These are phyloP conservation scores for Microsporum audouinii DNA, from an alignment of 2,329 filamentous ascomycete genomes.

Conservation along the genomic window DNA sequence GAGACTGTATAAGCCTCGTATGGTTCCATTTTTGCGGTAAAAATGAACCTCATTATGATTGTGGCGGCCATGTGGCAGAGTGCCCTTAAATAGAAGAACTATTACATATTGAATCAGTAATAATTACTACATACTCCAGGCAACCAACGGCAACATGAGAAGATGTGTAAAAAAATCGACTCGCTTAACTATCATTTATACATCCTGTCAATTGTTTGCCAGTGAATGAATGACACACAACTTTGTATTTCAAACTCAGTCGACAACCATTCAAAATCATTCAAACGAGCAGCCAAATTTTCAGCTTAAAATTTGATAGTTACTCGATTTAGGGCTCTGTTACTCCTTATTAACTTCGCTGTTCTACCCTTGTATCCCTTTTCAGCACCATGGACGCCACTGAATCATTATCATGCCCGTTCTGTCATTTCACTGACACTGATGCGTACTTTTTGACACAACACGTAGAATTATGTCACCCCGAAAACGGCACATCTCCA, in stretches of 20 bases:
- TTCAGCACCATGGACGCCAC: not conserved
- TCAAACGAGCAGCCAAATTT: not conserved
- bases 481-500: conserved; percentile 26
- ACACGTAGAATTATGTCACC: conserved; percentile 37
- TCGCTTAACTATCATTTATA: not conserved
- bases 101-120: too few relatives aligned
- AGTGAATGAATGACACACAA: not conserved
- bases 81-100: not conserved
- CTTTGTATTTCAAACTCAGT: not conserved
- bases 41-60: not conserved
- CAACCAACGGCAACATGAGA: not conserved
- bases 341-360: not conserved
- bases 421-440: conserved; percentile 34
- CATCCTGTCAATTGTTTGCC: not conserved
- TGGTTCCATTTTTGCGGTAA: not conserved
- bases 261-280: not conserved
- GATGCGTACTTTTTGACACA: conserved; percentile 32
- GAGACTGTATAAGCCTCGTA: not conserved
- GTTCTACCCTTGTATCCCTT: not conserved
- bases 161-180: not conserved
- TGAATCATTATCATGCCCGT: conserved; percentile 29
- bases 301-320: not conserved
- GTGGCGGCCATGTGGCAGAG: not conserved
- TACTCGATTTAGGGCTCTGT: not conserved
- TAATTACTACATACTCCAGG: too few relatives aligned